Base-by-base conservation (phyloP, 2,329 filamentous ascomycete species). In the Aspergillus thermomutatus region DNA sequence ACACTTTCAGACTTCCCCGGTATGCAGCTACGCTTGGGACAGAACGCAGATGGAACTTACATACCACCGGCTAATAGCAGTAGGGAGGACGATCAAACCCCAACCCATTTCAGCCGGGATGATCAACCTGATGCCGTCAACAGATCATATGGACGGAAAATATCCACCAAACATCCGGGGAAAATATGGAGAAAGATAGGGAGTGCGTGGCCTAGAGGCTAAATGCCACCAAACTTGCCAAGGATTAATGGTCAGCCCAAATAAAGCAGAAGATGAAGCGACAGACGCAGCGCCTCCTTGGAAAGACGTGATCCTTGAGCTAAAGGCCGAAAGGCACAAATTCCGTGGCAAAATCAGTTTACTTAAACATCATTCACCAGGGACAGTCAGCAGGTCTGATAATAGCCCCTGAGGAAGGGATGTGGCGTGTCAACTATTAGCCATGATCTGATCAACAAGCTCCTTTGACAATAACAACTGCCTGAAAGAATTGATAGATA, bases 311-410 rank as follows among this genome's bases (percentile, higher is more conserved):
- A 34, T 34, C 46, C 27, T 54, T 47, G 14, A 26, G 45, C 37
- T 53, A 49, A 23, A 47, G 34, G 21, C 52, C 52, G 43, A 59
- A 57, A 59, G 41, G 51, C 31, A 34, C 41, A 55, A 57, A 28
- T 58, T 63, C 69, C 63, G 66, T 70, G 67, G 64, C 68, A 62
- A 66, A 69, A 69, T 58, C 64, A 71, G 67, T 58, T 64, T 60
- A 61, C 62, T 63, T 55, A 58, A 59, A 59, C 60, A 31, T 37
- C 23, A 45, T 59, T 55, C 56, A 50, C 43, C 23, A 50, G 40
- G 64, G 50, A 57, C 46, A 68, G 68, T 71, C 69, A 70, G 63
- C 66, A 66, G 67, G 67, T 59, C 64, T 53, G 47, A 19, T 28
- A 31, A 41, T 54, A 28, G 43, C 48, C 50, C 46, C 45, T 53